Evolutionary conservation across 2,329 filamentous ascomycete species (phyloP).

Genomic region (Venturiaceae sp.): DNA sequence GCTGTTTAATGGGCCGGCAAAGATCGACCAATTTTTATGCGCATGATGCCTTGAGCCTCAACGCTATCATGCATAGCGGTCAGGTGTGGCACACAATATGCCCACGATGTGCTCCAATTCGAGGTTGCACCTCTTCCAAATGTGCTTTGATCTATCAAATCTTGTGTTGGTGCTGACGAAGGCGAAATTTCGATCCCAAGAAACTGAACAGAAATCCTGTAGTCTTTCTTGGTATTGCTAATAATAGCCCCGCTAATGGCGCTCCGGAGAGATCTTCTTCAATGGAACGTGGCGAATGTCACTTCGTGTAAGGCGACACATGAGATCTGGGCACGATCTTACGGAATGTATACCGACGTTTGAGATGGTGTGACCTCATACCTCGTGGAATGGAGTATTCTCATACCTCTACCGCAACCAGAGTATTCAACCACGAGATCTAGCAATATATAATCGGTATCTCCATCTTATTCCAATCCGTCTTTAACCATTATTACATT

Average conservation of each 20-base stretch:
- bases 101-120: background rate
- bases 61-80: background rate
- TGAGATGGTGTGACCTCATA: background rate
- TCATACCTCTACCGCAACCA: background rate
- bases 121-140: background rate
- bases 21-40: background rate
- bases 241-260: background rate
- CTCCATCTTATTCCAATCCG: background rate
- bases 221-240: background rate
- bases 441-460: background rate
- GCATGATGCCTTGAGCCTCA: background rate
- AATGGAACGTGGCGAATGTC: background rate
- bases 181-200: background rate
- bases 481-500: background rate
- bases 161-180: background rate
- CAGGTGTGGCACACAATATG: background rate
- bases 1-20: background rate
- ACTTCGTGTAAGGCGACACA: background rate
- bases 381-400: background rate
- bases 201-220: too few species aligned
- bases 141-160: background rate
- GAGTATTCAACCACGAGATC: background rate
- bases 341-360: background rate
- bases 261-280: background rate
- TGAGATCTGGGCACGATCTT: background rate